Evolutionary conservation across 495 filamentous ascomycete genomes (phyloP).

Genomic region (Penicillium desertorum): DNA sequence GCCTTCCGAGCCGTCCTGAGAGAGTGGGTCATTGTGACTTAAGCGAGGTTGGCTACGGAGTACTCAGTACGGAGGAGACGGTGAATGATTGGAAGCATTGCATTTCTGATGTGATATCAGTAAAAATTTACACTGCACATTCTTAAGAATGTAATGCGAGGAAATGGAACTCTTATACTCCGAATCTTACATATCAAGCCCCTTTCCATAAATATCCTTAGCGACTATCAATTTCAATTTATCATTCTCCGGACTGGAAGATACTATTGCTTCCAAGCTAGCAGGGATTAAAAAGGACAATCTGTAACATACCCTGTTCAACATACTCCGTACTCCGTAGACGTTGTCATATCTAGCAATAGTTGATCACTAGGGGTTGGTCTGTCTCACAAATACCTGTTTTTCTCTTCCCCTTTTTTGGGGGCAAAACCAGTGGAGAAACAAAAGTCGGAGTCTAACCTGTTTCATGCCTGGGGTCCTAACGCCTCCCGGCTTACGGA

Average conservation of each 20-base stretch:
- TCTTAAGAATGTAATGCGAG: too few relatives aligned
- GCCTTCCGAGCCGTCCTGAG: conserved; percentile 19
- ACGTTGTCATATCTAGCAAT: too few relatives aligned
- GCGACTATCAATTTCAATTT: too few relatives aligned
- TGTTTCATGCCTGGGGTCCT: neutral
- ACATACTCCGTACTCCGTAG: too few relatives aligned
- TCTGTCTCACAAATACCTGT: neutral
- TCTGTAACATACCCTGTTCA: too few relatives aligned
- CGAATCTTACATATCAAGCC: too few relatives aligned
- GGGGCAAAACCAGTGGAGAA: too few relatives aligned
- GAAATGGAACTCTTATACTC: too few relatives aligned
- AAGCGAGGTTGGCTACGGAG: conserved; percentile 24
- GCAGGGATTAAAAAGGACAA: neutral
- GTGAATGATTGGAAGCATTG: neutral
- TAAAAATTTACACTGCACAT: too few relatives aligned
- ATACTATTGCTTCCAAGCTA: neutral
- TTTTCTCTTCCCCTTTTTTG: neutral
- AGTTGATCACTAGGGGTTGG: too few relatives aligned
- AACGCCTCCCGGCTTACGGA: too few relatives aligned
- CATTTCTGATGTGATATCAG: neutral
- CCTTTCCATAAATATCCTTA: too few relatives aligned
- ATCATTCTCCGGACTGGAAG: neutral
- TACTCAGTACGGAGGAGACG: neutral
- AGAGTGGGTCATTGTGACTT: conserved; percentile 3
- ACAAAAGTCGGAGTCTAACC: conserved; percentile 4